Conservation (phyloP, 192 early-diverging fungal genomes). For the Helicostylum pulchrum region DNA sequence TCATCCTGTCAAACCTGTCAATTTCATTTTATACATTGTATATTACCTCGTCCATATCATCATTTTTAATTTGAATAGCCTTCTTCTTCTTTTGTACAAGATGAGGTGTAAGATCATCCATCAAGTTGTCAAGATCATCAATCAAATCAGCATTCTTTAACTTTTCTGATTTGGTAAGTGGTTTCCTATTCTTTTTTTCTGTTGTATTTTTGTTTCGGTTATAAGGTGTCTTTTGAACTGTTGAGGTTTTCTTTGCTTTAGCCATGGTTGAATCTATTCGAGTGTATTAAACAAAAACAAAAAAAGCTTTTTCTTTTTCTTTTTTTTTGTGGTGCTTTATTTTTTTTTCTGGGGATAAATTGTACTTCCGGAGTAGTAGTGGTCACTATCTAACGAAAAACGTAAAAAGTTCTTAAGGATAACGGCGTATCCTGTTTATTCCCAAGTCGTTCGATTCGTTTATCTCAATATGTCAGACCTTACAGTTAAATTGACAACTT, state of each 20-base stretch:
- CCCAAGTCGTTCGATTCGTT: too few relatives aligned
- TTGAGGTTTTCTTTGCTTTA: conserved; percentile 14
- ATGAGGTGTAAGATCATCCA: conserved; percentile 19
- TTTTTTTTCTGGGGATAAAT: too few relatives aligned
- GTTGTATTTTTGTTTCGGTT: conserved; percentile 1
- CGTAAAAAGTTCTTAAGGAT: too few relatives aligned
- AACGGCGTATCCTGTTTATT: too few relatives aligned
- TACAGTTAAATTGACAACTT: too few relatives aligned
- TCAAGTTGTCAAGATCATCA: conserved; percentile 25
- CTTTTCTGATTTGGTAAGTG: conserved; percentile 15
- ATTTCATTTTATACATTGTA: background rate
- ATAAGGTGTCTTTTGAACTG: conserved; percentile 6
- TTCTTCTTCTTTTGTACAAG: conserved; percentile 16
- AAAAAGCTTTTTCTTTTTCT: background rate
- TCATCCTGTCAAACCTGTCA: background rate
- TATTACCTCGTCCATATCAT: conserved; percentile 10
- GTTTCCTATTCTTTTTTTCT: background rate
- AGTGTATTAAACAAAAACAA: background rate
- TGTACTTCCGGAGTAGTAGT: too few relatives aligned
- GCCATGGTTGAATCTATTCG: conserved; percentile 1
- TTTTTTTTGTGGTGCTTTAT: too few relatives aligned
- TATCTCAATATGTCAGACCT: too few relatives aligned
- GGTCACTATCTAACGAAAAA: too few relatives aligned
- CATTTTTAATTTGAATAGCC: background rate
- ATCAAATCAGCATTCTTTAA: conserved; percentile 23